Percentiles rank a stretch among this genome's conserved stretches.
These are phyloP conservation scores for Nakazawaea populi DNA, from an alignment of 805 yeast species.

Conservation along the genomic window DNA sequence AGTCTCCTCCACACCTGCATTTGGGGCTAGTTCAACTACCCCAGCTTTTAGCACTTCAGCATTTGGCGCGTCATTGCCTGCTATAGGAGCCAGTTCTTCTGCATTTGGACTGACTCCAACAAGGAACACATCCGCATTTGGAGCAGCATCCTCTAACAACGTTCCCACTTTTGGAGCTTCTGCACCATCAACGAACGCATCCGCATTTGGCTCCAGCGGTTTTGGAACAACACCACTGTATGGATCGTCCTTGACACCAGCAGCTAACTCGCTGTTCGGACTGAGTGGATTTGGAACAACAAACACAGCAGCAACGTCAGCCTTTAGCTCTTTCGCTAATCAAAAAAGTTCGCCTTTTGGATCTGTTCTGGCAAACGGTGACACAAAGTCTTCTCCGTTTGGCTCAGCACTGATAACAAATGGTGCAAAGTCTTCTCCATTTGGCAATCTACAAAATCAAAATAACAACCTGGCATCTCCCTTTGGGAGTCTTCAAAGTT, in stretches of 20 bases:
- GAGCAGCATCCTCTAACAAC: constrained; percentile 5
- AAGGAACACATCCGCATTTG: constrained; percentile 17
- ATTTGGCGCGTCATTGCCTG: constrained; percentile 9
- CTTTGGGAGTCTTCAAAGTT: neutral
- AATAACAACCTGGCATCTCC: neutral
- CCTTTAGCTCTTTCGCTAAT: constrained; percentile 6
- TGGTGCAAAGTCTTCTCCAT: constrained; percentile 6
- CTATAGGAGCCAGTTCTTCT: neutral
- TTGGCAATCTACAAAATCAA: neutral
- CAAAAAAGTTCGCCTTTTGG: constrained; percentile 10
- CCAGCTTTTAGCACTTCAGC: constrained; percentile 15
- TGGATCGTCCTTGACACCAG: constrained; percentile 12
- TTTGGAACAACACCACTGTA: constrained; percentile 12
- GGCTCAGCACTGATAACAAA: constrained; percentile 19
- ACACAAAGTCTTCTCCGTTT: constrained; percentile 11
- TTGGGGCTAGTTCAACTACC: constrained; percentile 9
- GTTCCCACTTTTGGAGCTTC: neutral
- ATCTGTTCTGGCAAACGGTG: constrained; percentile 10
- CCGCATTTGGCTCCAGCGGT: constrained; percentile 14
- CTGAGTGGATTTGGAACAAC: constrained; percentile 4
- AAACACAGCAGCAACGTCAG: constrained; percentile 6
- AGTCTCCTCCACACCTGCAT: constrained; percentile 12
- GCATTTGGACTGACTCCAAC: constrained; percentile 12
- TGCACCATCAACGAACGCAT: constrained; percentile 6
- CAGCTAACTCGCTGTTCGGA: neutral